These are phyloP conservation scores for Phytophthora syringae DNA, from an alignment of 352 stramenopile genomes.

Conservation along the genomic window DNA sequence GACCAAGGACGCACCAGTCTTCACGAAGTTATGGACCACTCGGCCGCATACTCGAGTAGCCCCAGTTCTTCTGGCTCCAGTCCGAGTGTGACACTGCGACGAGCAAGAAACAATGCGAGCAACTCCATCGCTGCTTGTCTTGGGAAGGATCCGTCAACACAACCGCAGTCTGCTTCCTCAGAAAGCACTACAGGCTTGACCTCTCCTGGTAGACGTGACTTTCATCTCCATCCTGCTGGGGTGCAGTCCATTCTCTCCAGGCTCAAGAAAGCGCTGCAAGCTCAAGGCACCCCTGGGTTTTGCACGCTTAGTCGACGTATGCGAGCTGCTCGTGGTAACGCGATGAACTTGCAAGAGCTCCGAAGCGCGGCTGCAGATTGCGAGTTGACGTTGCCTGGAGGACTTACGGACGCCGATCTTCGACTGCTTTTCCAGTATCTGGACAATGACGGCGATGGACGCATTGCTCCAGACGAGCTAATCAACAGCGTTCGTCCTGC, in stretches of 20 bases:
- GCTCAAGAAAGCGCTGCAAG: slow-evolving; percentile 57
- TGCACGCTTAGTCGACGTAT: slow-evolving; percentile 68
- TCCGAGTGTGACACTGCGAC: slow-evolving; percentile 35
- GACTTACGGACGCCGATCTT: slow-evolving; percentile 58
- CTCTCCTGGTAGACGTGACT: slow-evolving; percentile 28
- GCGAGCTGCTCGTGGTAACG: slow-evolving; percentile 47
- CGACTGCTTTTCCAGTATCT: slow-evolving; percentile 85
- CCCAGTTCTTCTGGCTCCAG: slow-evolving; percentile 9
- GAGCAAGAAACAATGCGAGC: slow-evolving; percentile 57
- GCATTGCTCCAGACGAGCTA: slow-evolving; percentile 89
- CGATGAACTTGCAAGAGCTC: slow-evolving; percentile 81
- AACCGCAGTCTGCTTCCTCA: slow-evolving; percentile 1
- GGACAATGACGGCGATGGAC: slow-evolving; percentile 79
- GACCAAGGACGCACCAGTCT: slow-evolving; percentile 42
- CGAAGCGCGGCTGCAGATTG: slow-evolving; percentile 64
- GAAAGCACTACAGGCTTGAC: slow-evolving; percentile 14
- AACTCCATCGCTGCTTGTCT: slow-evolving; percentile 63
- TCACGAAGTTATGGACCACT: slow-evolving; percentile 70
- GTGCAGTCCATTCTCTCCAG: slow-evolving; percentile 65
- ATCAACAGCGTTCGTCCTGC: slow-evolving; percentile 79
- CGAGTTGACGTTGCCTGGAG: slow-evolving; percentile 45
- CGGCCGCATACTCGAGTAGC: slow-evolving; percentile 20
- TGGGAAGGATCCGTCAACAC: slow-evolving; percentile 15
- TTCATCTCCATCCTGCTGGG: slow-evolving; percentile 47
- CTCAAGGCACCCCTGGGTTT: slow-evolving; percentile 73